Conservation (phyloP, 305 asterid species). For the Solanum hybrid region DNA sequence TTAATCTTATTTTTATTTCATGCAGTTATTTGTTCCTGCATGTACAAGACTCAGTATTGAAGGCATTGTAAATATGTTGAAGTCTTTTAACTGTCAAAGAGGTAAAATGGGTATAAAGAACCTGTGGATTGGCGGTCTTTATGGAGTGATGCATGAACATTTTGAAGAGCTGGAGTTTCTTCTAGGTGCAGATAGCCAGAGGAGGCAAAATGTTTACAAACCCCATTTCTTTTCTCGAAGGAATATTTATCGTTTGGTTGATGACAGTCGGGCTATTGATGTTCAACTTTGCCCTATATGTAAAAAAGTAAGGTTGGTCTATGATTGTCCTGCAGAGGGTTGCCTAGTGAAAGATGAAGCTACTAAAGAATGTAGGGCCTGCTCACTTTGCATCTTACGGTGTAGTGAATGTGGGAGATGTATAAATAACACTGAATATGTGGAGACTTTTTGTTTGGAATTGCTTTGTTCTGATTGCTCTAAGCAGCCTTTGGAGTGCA, state of each 20-base stretch:
- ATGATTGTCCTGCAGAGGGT: conserved; percentile 69
- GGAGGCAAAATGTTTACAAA: conserved; percentile 22
- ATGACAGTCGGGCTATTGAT: conserved; percentile 73
- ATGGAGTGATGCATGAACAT: conserved; percentile 47
- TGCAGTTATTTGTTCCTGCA: conserved; percentile 77
- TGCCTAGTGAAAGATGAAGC: conserved; percentile 43
- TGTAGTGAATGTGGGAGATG: conserved; percentile 83
- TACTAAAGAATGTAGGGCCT: conserved; percentile 52
- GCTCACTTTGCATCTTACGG: conserved; percentile 58
- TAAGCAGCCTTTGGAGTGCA: conserved; percentile 15
- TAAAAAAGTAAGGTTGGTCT: conserved; percentile 50
- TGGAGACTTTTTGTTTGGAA: conserved; percentile 70
- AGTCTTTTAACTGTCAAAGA: conserved; percentile 33
- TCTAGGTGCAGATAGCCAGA: conserved; percentile 27
- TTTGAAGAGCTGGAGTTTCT: conserved; percentile 40
- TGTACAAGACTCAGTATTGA: conserved; percentile 68
- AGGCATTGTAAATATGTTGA: conserved; percentile 41
- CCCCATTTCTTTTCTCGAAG: conserved; percentile 54
- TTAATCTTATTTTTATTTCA: conserved; percentile 5
- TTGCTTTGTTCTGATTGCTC: conserved; percentile 53
- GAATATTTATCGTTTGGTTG: conserved; percentile 40
- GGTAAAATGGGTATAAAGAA: conserved; percentile 41
- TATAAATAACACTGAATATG: conserved; percentile 41
- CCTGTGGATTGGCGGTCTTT: conserved; percentile 63
- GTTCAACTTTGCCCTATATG: conserved; percentile 75